Conservation (phyloP, 2,329 filamentous ascomycete species). For the Cytospora leucostoma region DNA sequence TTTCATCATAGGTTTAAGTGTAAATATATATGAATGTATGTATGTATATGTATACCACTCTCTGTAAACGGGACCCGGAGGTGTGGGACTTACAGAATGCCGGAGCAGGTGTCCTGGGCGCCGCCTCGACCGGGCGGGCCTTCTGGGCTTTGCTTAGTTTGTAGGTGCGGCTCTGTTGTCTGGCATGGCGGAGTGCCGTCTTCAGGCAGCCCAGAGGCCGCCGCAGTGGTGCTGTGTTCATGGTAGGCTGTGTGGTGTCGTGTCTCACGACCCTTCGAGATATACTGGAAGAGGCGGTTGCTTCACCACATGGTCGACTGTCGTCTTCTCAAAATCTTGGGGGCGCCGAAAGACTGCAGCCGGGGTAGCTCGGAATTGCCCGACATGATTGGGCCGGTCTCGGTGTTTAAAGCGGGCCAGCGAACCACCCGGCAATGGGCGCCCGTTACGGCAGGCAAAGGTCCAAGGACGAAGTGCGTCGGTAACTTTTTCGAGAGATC, state of each 20-base stretch:
- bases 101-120: conserved; percentile 35
- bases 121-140: conserved; percentile 23
- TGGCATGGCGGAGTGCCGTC: conserved; percentile 59
- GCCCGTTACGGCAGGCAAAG: not conserved
- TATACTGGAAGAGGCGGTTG: conserved; percentile 10
- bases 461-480: not conserved
- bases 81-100: conserved; percentile 33
- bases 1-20: no score
- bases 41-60: conserved; percentile 7
- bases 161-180: conserved; percentile 44
- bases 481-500: conserved; percentile 23
- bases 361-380: conserved; percentile 12
- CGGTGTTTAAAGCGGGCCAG: not conserved
- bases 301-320: conserved; percentile 23
- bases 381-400: conserved; percentile 6
- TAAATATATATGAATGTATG: no score
- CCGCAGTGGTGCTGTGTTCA: conserved; percentile 63
- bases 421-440: not conserved
- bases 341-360: conserved; percentile 9
- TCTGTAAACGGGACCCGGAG: not conserved
- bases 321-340: conserved; percentile 28
- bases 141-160: conserved; percentile 21
- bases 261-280: conserved; percentile 21
- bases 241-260: conserved; percentile 37
- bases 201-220: conserved; percentile 74